Base-by-base conservation (phyloP, 768 basidiomycete species). In the Tylopilus vinaceipallidus region DNA sequence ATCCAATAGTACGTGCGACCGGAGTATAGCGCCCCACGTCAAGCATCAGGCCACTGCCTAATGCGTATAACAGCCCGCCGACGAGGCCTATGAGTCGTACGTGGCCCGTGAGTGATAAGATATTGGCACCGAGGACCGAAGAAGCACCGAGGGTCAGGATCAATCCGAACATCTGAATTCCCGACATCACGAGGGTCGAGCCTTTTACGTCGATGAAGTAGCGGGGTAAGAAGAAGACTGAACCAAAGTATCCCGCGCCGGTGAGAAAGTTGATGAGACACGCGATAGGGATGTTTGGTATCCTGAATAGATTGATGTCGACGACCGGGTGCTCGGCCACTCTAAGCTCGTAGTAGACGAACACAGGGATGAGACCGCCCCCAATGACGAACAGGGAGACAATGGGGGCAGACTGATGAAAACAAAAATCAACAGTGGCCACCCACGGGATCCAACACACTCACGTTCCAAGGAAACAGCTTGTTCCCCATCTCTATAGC, bases 401-500 rank as follows among this genome's bases (percentile, higher is more conserved):
- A 17, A 70, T 70, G 4, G 59, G 58, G 23, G 57, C 37, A 20
- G 68, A 67, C 69, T 71, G 46, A 17, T 16, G 22, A 41, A 35
- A 42, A n/a, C n/a, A n/a, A 20, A 1, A 49, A 57, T 3, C 17
- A 38, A 33, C 36, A 57, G 47, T 32, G 56, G 17, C n/a, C 32
- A 1, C 45, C 6, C 13, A 10, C 8, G 23, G n/a, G 10, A 48
- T 44, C 35, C 0, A 20, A 47, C 30, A 39, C 11, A 61, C 68
- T 49, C 27, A 69, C 68, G 13, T 59, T 59, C 68, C 68, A 69
- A 2, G 70, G 66, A 42, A 66, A 69, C 32, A 64, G 53, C 42
- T 71, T 69, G 49, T 71, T 71, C 3, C 68, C 68, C 70, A 69
- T 71, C 50, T 69, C 68, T 35, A 69, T 71, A n/a, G 68, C 68